Base-by-base conservation (phyloP, 75 land plant species). In the Pseudotsuga menziesii region DNA sequence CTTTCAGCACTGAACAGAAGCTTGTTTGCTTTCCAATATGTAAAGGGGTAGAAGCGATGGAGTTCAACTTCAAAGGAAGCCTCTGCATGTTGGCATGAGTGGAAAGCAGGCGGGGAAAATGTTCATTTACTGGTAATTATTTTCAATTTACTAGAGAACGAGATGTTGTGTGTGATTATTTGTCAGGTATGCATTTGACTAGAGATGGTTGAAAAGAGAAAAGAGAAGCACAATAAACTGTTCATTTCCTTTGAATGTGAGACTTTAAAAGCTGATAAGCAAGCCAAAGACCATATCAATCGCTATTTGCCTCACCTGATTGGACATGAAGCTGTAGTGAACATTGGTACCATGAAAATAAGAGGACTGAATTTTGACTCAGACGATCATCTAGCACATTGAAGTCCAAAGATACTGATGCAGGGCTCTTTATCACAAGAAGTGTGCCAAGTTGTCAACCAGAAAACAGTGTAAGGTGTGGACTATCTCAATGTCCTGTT, bases 261-360 rank as follows among this genome's bases (percentile, higher is more conserved):
- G 78, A 92, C 89, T 59, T 78, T 96, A 83, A 96, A 96, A 83
- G 88, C 99, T 70, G 99, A 94, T 14, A 77, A 83, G 60, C 91
- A 88, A 44, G 99, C 99, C 9, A 98, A 94, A 82, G 87, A 89
- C 1, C 98, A 94, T 64, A 72, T 96, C 13, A 79, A 74, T 71
- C 81, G 80, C 60, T 96, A 83, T 78, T 83, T 96, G 88, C 99
- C 99, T 11, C 87, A 96, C 58, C 79, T 96, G 64, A 89, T 79
- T 57, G 94, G 91, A 17, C 79, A 84, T 36, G 92, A 88, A 77
- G 99, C 97, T 69, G 89, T 96, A 63, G 98, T 94, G 58, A 94
- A 94, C 63, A 70, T 94, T 76, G 98, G 98, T 14, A 78, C 57
- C 15, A 94, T 94, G 98, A 83, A 77, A 56, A 89, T 94, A 4